Percentiles rank a stretch among this genome's conserved stretches.
Conservation (phyloP, 2,329 filamentous ascomycete genomes). For the Alternaria rosae region DNA sequence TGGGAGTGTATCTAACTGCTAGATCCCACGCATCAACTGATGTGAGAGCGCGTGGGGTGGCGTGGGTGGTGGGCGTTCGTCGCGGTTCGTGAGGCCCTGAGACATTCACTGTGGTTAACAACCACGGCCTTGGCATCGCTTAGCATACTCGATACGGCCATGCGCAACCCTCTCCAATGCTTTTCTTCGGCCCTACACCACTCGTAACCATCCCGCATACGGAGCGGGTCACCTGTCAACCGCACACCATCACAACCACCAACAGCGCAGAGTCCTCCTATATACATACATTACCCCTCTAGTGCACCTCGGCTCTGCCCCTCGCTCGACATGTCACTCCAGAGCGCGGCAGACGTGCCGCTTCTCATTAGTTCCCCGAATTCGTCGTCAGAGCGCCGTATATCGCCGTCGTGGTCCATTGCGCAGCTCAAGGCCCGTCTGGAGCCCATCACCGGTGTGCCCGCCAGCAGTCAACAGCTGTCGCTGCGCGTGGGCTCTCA, state of each 20-base stretch:
- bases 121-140: slow-evolving; percentile 31
- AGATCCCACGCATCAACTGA: slow-evolving; percentile 2
- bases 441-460: slow-evolving; percentile 91
- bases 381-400: slow-evolving; percentile 83
- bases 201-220: slow-evolving; percentile 21
- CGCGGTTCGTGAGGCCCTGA: slow-evolving; percentile 11
- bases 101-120: slow-evolving; percentile 26
- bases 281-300: slow-evolving; percentile 8
- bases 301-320: slow-evolving; percentile 11
- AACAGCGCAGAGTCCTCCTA: slow-evolving; percentile 9
- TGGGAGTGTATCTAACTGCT: slow-evolving; percentile 11
- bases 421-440: slow-evolving; percentile 83
- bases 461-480: slow-evolving; percentile 78
- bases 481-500: slow-evolving; percentile 71
- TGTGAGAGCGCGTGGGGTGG: slow-evolving; percentile 22
- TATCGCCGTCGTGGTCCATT: slow-evolving; percentile 92
- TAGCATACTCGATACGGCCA: slow-evolving; percentile 19
- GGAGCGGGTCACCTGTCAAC: slow-evolving; percentile 22
- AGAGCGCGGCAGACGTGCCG: slow-evolving; percentile 73
- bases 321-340: slow-evolving; percentile 40
- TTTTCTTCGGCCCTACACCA: slow-evolving; percentile 17
- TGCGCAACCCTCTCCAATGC: slow-evolving; percentile 5
- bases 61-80: slow-evolving; percentile 4
- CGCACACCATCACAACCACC: slow-evolving; percentile 11
- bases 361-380: slow-evolving; percentile 78